A percentile compares a stretch with the other conserved stretches of the same genome.
These are phyloP conservation scores for Rhododendron kiyosumense DNA, from an alignment of 148 eudicot genomes.

Conservation along the genomic window DNA sequence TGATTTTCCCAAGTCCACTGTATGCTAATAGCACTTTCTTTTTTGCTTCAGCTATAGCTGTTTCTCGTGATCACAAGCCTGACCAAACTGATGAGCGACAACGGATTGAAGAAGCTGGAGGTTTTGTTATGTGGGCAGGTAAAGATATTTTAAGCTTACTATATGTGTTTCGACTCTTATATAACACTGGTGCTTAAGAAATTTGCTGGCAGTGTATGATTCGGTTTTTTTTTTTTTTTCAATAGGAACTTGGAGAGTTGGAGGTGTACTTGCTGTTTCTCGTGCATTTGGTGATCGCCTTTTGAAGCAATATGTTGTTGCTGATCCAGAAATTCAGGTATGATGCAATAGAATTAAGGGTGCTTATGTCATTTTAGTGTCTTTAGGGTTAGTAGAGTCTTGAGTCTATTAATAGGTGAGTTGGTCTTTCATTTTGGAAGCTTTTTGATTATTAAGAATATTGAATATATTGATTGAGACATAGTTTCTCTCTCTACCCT, in stretches of 20 bases:
- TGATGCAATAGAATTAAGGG: background rate
- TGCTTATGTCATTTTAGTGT: too few relatives aligned
- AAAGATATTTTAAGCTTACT: conserved; percentile 7
- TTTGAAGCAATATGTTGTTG: conserved; percentile 92
- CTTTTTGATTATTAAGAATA: too few relatives aligned
- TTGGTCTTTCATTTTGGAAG: too few relatives aligned
- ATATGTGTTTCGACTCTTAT: background rate
- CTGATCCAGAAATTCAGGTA: conserved; percentile 96
- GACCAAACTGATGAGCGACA: conserved; percentile 97
- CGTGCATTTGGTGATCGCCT: conserved; percentile 98
- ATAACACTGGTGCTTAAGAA: background rate
- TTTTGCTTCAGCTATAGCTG: conserved; percentile 77
- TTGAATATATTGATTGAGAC: too few relatives aligned
- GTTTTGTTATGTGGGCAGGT: conserved; percentile 99
- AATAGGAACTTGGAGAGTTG: conserved; percentile 98
- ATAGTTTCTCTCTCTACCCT: too few relatives aligned
- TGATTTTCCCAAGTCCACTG: background rate
- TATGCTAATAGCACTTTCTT: background rate
- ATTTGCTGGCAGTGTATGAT: conserved; percentile 12
- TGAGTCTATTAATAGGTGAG: too few relatives aligned
- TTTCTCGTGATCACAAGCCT: conserved; percentile 98
- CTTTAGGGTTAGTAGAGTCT: too few relatives aligned
- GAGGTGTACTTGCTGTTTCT: conserved; percentile 98
- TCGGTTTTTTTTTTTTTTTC: conserved; percentile 2
- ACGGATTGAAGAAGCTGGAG: conserved; percentile 96